Evolutionary conservation across 2,329 filamentous ascomycete species (phyloP), one percentile per base, ranked within the genome.

Genomic region (Paecilomyces variotii): DNA sequence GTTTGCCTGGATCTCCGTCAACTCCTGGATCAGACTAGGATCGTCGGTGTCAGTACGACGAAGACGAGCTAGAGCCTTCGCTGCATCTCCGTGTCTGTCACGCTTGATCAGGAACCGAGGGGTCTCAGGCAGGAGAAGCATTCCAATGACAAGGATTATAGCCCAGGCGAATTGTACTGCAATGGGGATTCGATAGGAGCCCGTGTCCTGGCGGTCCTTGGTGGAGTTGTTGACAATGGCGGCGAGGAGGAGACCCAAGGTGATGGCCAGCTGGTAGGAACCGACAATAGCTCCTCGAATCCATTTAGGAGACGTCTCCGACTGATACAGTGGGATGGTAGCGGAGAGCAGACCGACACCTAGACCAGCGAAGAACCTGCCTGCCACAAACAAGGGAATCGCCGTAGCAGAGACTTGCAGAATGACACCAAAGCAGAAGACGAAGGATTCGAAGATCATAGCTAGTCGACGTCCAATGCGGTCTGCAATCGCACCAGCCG

Each of bases 1-100:
- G 79, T 94, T 95, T 77, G 90, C 91, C 62, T 93, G 82, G 65
- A 96, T 90, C 79, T 95, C 90, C 35, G 87, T 81, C 53, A 94
- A 82, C 76, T 96, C 91, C 62, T 84, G 80, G 74, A 94, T 85
- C 72, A 85, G 89, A 61, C 87, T 82, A 19, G 87, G 90, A 57
- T 88, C 83, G 57, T 77, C 72, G 55, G 87, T 80, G 76, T 94
- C 67, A 54, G 69, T 85, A 59, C 88, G 88, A 68, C 90, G 88
- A 30, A 95, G 83, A 60, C 80, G 82, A 55, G 83, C 75, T 7
- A 95, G 82, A 3, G 85, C 76, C 5, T 75, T 66, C 60, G 84
- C 81, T 28, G 90, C 90, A 53, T 79, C 70, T 53, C 87, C 84
- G 54, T 89, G 79, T 59, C 83, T 79, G 60, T 87, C 87, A 69